These are phyloP conservation scores for Rickenella mellea DNA, from an alignment of 768 basidiomycete genomes.

Conservation along the genomic window DNA sequence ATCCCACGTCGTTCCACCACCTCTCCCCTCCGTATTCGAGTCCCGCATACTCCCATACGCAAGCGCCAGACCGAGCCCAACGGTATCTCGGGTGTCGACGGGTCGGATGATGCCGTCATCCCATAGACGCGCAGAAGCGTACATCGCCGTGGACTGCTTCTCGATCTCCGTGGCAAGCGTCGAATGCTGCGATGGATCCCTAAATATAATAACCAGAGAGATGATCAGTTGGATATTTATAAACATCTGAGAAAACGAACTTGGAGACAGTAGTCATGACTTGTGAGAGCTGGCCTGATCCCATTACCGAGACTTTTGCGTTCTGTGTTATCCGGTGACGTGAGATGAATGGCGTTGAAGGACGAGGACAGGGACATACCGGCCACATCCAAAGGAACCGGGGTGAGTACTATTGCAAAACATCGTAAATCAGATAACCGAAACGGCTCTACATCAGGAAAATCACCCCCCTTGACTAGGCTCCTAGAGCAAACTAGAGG, in stretches of 20 bases:
- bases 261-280: slow-evolving; percentile 89
- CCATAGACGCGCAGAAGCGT: slow-evolving; percentile 87
- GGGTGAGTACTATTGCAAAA: slow-evolving; percentile 91
- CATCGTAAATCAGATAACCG: too few relatives aligned
- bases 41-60: slow-evolving; percentile 37
- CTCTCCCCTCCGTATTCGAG: slow-evolving; percentile 7
- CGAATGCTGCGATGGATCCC: slow-evolving; percentile 72
- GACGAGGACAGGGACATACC: too few relatives aligned
- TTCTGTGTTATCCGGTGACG: too few relatives aligned
- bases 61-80: slow-evolving; percentile 84
- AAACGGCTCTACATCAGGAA: too few relatives aligned
- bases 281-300: slow-evolving; percentile 83
- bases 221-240: neutral
- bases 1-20: slow-evolving; percentile 55
- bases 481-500: too few relatives aligned
- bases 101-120: slow-evolving; percentile 90
- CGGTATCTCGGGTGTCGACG: slow-evolving; percentile 77
- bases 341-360: too few relatives aligned
- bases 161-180: slow-evolving; percentile 78
- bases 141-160: slow-evolving; percentile 76
- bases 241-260: slow-evolving; percentile 26
- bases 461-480: too few relatives aligned
- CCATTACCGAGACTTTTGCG: slow-evolving; percentile 93
- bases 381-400: slow-evolving; percentile 99
- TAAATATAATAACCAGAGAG: too few relatives aligned